Evolutionary conservation across 2,329 filamentous ascomycete genomes (phyloP), one percentile per base, ranked within the genome.

Genomic region (Xylaria sp.): DNA sequence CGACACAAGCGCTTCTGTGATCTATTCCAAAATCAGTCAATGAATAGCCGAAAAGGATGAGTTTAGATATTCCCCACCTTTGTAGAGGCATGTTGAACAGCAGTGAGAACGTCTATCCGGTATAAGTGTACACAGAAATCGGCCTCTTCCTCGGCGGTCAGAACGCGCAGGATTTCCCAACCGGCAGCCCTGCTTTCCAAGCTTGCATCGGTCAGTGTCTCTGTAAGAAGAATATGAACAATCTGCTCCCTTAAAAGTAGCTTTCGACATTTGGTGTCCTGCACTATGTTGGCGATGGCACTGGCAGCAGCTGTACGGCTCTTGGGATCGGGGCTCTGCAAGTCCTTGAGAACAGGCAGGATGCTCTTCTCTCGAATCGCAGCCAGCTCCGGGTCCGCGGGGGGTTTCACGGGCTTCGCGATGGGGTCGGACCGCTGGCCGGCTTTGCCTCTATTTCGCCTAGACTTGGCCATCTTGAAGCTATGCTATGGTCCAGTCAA

Each of bases 101-200:
- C 88, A 33, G 86, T 88, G 68, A 92, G 75, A 15, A 91, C 79
- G 76, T 91, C 89, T 33, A 87, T 81, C 52, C 90, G 82, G 74
- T 86, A 91, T 66, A 92, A 78, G 73, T 92, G 89, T 23, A 92
- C 81, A 71, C 88, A 90, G 68, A 92, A 91, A 74, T 91, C 90
- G 13, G 86, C 82, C 73, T 90, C 89, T 77, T 92, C 90, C 75
- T 90, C 86, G 70, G 87, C 82, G 1, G 86, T 87, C 62, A 92
- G 82, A 51, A 88, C 85, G 71, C 86, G 84, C 62, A 92, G 80
- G 71, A 91, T 90, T 13, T 87, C 86, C 90, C 90, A 92, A n/a
- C 89, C 90, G 23, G 89, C 88, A 52, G 89, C 87, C 57, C 88
- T 84, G 73, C 88, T 89, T 79, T 91, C 89, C 62, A 90, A 81